These are phyloP conservation scores for Diplodia mutila DNA, from an alignment of 2,329 filamentous ascomycete species.

Conservation along the genomic window DNA sequence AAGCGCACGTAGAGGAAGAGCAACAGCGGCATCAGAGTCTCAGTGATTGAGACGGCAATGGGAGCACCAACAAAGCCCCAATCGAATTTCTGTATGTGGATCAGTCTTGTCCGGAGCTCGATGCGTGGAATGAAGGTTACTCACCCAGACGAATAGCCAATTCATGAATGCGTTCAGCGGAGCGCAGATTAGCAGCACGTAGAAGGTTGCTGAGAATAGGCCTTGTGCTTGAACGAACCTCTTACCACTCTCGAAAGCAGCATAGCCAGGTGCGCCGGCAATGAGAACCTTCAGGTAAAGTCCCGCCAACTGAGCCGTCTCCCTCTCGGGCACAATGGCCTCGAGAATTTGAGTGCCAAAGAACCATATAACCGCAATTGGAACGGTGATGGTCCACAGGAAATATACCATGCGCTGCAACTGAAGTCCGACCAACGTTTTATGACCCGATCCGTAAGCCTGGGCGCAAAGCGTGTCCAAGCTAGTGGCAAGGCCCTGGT, in stretches of 20 bases:
- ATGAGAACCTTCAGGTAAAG: conserved; percentile 73
- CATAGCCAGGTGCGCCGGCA: conserved; percentile 74
- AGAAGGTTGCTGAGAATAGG: conserved; percentile 80
- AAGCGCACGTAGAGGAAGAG: conserved; percentile 73
- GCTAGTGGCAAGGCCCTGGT: conserved; percentile 70
- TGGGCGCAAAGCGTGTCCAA: conserved; percentile 92
- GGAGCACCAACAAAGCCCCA: conserved; percentile 75
- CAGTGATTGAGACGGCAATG: conserved; percentile 74
- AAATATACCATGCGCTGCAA: conserved; percentile 82
- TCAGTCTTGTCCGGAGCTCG: not conserved
- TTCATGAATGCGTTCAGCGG: conserved; percentile 81
- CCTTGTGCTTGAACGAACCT: conserved; percentile 88
- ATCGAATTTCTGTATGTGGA: conserved; percentile 31
- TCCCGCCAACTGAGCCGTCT: conserved; percentile 72
- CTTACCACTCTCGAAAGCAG: conserved; percentile 77
- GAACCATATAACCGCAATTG: conserved; percentile 73
- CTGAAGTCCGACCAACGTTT: conserved; percentile 83
- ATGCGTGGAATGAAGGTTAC: conserved; percentile 25
- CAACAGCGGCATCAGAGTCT: conserved; percentile 73
- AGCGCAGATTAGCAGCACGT: conserved; percentile 80
- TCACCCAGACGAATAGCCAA: conserved; percentile 76
- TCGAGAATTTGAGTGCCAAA: conserved; percentile 67
- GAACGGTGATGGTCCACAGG: conserved; percentile 71
- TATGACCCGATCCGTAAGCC: conserved; percentile 89
- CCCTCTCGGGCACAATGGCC: conserved; percentile 69